Evolutionary conservation across 331 rosid genomes (phyloP), one percentile per base, ranked within the genome.

Genomic region (Malus hybrid): DNA sequence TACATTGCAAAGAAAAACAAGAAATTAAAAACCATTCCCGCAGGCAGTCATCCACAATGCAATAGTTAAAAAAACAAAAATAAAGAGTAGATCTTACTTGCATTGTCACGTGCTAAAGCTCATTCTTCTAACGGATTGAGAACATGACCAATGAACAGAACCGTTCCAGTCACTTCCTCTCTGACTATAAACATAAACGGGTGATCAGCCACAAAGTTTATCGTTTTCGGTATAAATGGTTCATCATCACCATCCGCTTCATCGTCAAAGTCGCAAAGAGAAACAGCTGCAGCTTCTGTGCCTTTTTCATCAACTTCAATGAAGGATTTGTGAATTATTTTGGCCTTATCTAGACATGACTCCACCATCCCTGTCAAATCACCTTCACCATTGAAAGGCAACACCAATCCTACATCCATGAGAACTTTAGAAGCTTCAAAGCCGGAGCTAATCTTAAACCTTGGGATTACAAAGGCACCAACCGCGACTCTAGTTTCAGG

Each of bases 281-380:
- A 63, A 53, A 86, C 90, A 7, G 92, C 93, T 5, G 90, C 93
- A 65, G 92, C 98, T 82, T 89, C 96, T 30, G 97, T 91, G 62
- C 93, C 91, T 78, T 86, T 87, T 81, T 89, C 96, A 4, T 88
- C 89, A 9, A 39, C 46, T 39, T 39, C 46, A 39, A 39, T 39
- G 46, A 39, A 39, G 46, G 46, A 39, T 39, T 86, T 83, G 5
- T 90, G 95, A 62, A 74, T 81, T 65, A 91, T 85, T 42, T 63
- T 30, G n/a, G 92, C 42, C 71, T 72, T 63, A 29, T 79, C 81
- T 6, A 16, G 18, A 32, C 66, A 68, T 7, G 93, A 11, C 46
- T 44, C 50, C 50, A 10, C 50, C 50, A 10, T 44, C 50, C 14
- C 50, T 44, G 50, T 44, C 50, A 44, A 44, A 44, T 44, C 50